A percentile compares a stretch with the other conserved stretches of the same genome.
phyloP scores from a whole-genome alignment of 2,329 filamentous ascomycete species.

The Didymosphaeria variabile region DNA sequence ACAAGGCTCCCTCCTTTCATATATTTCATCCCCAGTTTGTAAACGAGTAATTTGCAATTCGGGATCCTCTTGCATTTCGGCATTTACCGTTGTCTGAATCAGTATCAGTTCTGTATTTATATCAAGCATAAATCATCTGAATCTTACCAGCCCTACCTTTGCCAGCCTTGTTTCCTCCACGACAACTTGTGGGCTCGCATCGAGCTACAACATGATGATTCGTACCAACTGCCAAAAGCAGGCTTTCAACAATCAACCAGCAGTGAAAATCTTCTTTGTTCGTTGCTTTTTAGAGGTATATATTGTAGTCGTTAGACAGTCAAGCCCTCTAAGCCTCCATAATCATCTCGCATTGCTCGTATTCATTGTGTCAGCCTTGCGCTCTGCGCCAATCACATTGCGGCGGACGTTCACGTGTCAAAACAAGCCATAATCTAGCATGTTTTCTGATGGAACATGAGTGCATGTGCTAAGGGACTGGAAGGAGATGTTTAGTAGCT shows the following conservation, averaged over 20 bases:
- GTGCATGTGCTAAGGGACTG: background rate
- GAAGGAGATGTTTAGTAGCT: background rate
- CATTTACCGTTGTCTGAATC: too few species aligned
- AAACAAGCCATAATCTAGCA: background rate
- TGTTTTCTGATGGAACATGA: background rate
- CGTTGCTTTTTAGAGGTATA: background rate
- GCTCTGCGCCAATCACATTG: background rate
- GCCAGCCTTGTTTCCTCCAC: background rate
- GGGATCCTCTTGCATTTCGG: background rate
- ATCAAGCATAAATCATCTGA: too few species aligned
- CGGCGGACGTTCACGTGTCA: background rate
- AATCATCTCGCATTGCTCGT: conserved; percentile 8
- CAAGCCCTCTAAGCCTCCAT: background rate
- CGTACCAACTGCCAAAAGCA: too few species aligned
- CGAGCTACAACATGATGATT: too few species aligned
- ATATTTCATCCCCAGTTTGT: background rate
- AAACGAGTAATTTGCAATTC: background rate
- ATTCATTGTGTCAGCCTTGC: background rate
- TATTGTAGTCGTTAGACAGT: background rate
- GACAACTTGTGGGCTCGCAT: background rate
- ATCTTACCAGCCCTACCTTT: too few species aligned
- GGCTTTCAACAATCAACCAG: too few species aligned
- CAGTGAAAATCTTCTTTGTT: too few species aligned
- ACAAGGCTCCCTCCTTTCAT: background rate
- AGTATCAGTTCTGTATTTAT: too few species aligned